Evolutionary conservation across 257 asterid genomes (phyloP), one percentile per base, ranked within the genome.

Genomic region (Solanum pimpinellifolium): DNA sequence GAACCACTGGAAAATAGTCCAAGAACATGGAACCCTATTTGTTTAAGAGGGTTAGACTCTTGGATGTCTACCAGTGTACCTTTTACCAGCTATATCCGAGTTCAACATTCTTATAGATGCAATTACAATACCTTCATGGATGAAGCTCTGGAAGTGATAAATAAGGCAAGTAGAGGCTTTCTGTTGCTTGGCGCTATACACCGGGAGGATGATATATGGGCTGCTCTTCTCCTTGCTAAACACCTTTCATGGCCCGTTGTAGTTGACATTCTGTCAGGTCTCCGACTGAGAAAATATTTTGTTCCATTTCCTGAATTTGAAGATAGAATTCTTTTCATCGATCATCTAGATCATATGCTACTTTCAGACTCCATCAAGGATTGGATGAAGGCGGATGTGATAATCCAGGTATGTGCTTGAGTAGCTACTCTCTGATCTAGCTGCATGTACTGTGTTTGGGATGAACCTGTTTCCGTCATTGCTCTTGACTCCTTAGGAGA

Each of bases 141-240:
- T 82, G 96, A 93, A 87, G 95, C 94, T 86, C 65, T 94, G 87
- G 85, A 92, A 83, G 88, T 96, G 85, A 91, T 95, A 76, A 93
- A 93, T 89, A 98, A 93, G 88, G 97, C 99, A n/a, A 88, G 91
- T 23, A 86, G 84, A 73, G 99, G 99, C 59, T 88, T 97, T 88
- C 90, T 97, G 76, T 89, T 97, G 85, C 87, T 97, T 72, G 99
- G 98, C 29, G 92, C 99, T 56, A 91, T 96, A 86, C 98, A 95
- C 88, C 93, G 92, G 69, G 98, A 93, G 88, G 99, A 97, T 88
- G 99, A 97, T 80, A 92, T 94, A 91, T 97, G 99, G 99, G 99
- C 98, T 39, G 96, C 98, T 84, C 97, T 97, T 90, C 89, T 97
- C 86, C 91, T 97, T 91, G 99, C 99, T 76, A 94, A 95, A 87